A percentile compares a stretch with the other conserved stretches of the same genome.
Evolutionary conservation across 1,284 basidiomycete genomes (phyloP).

Genomic region (Austropuccinia psidii): DNA sequence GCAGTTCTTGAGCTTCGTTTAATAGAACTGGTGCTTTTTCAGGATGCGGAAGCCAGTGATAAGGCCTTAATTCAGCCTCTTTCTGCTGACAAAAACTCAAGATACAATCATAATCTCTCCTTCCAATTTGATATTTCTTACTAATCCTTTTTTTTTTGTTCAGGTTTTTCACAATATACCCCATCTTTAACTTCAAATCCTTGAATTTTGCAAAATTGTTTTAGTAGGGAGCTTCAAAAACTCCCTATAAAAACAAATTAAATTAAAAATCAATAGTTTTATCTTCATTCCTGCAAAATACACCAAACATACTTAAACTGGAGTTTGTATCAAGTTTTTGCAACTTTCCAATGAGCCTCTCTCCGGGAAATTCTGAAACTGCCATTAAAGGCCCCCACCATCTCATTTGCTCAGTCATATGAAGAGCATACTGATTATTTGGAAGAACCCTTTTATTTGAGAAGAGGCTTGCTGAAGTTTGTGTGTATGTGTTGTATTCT

Average conservation of each 20-base stretch:
- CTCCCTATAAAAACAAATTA: too few species aligned
- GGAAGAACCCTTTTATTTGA: not conserved
- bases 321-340: not conserved
- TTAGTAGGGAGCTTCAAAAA: too few species aligned
- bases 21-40: not conserved
- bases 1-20: not conserved
- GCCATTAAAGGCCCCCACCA: constrained; percentile 12
- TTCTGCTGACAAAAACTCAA: not conserved
- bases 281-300: too few species aligned
- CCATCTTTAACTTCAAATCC: too few species aligned
- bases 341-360: not conserved
- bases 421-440: constrained; percentile 21
- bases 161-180: too few species aligned
- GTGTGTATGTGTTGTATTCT: not conserved
- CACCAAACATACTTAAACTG: too few species aligned
- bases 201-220: too few species aligned
- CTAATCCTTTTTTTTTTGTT: too few species aligned
- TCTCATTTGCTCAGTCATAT: not conserved
- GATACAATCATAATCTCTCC: not conserved
- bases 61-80: not conserved
- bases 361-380: constrained; percentile 21
- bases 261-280: too few species aligned
- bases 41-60: not conserved
- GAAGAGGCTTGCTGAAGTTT: not conserved
- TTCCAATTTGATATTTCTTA: too few species aligned